These are phyloP conservation scores for Rhodomyrtus psidioides DNA, from an alignment of 441 rosid genomes.

Conservation along the genomic window DNA sequence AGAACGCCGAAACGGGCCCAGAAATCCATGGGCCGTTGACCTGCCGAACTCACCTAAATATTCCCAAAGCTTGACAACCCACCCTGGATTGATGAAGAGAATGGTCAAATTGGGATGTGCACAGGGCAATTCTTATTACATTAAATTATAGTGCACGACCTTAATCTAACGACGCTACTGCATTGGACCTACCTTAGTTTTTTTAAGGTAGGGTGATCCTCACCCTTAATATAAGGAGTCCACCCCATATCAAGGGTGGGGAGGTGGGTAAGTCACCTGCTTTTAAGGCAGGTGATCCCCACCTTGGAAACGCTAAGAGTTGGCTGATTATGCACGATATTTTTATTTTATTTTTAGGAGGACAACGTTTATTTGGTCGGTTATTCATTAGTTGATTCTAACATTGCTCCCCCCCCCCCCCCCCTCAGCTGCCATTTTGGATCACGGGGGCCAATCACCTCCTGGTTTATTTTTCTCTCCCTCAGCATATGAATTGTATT, in stretches of 20 bases:
- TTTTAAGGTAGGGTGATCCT: too few relatives aligned
- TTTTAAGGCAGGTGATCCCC: too few relatives aligned
- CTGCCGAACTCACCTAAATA: background rate
- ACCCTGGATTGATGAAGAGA: background rate
- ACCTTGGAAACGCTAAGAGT: background rate
- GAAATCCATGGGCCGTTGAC: background rate
- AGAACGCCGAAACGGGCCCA: background rate
- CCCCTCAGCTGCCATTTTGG: background rate
- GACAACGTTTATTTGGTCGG: background rate
- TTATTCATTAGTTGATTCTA: background rate
- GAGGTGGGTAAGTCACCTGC: too few relatives aligned
- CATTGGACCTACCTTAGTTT: too few relatives aligned
- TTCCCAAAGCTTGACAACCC: background rate
- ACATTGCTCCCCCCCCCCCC: background rate
- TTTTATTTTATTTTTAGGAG: background rate
- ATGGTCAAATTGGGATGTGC: background rate
- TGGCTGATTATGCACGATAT: background rate
- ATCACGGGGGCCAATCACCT: background rate
- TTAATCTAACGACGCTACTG: background rate
- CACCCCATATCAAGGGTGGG: too few relatives aligned
- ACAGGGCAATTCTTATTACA: background rate
- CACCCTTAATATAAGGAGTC: too few relatives aligned
- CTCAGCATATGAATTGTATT: rapidly evolving
- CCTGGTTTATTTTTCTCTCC: background rate
- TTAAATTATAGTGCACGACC: background rate